Conservation (phyloP, 257 asterid genomes). For the Voacanga thouarsii region DNA sequence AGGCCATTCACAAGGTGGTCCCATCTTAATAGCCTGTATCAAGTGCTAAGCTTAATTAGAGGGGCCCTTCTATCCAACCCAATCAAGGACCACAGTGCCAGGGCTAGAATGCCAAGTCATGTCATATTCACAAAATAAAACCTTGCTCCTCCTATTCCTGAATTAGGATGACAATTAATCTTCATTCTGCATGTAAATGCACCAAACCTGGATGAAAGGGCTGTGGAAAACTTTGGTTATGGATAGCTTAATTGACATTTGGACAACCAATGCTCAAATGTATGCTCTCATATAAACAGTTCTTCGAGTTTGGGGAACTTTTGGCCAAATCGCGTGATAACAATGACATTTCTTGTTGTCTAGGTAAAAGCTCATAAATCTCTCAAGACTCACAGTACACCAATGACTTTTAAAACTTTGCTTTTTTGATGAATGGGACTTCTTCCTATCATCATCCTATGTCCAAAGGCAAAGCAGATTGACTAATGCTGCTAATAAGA, state of each 20-base stretch:
- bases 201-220: not conserved
- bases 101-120: not conserved
- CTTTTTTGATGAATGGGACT: constrained; percentile 9
- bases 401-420: not conserved
- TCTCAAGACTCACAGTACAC: constrained; percentile 18
- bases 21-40: constrained; percentile 15
- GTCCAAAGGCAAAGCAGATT: constrained; percentile 13
- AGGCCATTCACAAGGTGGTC: constrained; percentile 21
- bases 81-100: constrained; percentile 18
- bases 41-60: constrained; percentile 20
- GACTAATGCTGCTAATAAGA: constrained; percentile 3
- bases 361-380: constrained; percentile 24
- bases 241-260: too few relatives aligned
- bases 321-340: constrained; percentile 43
- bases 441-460: not conserved
- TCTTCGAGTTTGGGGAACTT: constrained; percentile 24
- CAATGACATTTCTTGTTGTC: constrained; percentile 35
- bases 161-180: not conserved
- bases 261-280: not conserved
- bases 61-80: constrained; percentile 19
- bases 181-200: not conserved
- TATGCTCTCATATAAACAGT: not conserved
- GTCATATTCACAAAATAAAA: not conserved
- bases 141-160: constrained; percentile 2
- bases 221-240: not conserved